Percentiles rank a stretch among this genome's conserved stretches.
These are phyloP conservation scores for Kwoniella sp. DNA, from an alignment of 768 basidiomycete species.

Conservation along the genomic window DNA sequence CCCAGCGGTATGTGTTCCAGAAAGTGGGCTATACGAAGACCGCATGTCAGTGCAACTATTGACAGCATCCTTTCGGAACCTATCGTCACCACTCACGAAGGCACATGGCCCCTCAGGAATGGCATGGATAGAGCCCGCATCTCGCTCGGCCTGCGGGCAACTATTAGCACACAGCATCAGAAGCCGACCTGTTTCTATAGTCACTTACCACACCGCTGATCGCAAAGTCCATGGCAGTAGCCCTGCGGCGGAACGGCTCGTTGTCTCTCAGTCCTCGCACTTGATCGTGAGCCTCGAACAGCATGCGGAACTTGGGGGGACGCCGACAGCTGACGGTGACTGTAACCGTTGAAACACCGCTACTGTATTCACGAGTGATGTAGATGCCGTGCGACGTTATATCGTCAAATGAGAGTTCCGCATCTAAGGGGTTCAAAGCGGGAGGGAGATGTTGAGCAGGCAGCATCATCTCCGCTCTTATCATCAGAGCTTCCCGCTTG, in stretches of 20 bases:
- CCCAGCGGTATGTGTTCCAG: slow-evolving; percentile 49
- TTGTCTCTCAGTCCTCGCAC: neutral
- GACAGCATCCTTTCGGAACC: neutral
- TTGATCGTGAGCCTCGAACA: slow-evolving; percentile 34
- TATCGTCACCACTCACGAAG: slow-evolving; percentile 33
- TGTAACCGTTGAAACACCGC: slow-evolving; percentile 25
- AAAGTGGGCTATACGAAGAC: slow-evolving; percentile 39
- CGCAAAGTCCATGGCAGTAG: slow-evolving; percentile 50
- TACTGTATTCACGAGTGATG: slow-evolving; percentile 4
- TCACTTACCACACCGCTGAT: slow-evolving; percentile 30
- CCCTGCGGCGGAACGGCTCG: slow-evolving; percentile 31
- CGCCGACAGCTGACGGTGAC: slow-evolving; percentile 45
- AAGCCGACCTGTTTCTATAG: neutral
- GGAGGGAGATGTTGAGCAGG: slow-evolving; percentile 26
- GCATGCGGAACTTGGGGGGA: slow-evolving; percentile 46
- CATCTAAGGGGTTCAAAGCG: slow-evolving; percentile 42
- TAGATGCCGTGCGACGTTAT: slow-evolving; percentile 45
- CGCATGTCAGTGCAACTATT: slow-evolving; percentile 1
- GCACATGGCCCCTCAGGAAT: slow-evolving; percentile 48
- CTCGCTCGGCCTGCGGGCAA: slow-evolving; percentile 29
- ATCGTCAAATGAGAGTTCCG: slow-evolving; percentile 49
- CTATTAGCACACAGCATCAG: neutral
- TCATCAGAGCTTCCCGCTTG: slow-evolving; percentile 31
- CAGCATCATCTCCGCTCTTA: slow-evolving; percentile 32
- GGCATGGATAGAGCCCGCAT: slow-evolving; percentile 40